A percentile compares a stretch with the other conserved stretches of the same genome.
Conservation (phyloP, 257 asterid genomes). For the Salvia miltiorrhiza region DNA sequence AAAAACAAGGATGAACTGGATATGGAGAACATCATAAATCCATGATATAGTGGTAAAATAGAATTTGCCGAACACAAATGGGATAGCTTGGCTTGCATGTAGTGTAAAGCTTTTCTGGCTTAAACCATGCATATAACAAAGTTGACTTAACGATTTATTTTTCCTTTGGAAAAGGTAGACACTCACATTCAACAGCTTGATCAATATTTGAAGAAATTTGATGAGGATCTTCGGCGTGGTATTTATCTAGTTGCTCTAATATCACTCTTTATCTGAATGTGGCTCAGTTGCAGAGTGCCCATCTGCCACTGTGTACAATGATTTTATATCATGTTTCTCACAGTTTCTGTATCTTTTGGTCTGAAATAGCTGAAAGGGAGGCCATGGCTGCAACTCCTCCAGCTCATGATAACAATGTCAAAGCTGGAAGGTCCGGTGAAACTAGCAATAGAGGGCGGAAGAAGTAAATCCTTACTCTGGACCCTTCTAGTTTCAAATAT, state of each 20-base stretch:
- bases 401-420: slow-evolving; percentile 48
- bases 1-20: neutral
- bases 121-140: neutral
- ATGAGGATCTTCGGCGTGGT: slow-evolving; percentile 89
- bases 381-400: slow-evolving; percentile 47
- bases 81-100: neutral
- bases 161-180: slow-evolving; percentile 57
- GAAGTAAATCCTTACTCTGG: slow-evolving; percentile 49
- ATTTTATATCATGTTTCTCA: neutral
- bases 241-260: slow-evolving; percentile 21
- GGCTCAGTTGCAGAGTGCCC: neutral
- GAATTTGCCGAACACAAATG: neutral
- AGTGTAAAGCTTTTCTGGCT: neutral
- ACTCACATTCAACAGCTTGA: slow-evolving; percentile 94
- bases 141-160: slow-evolving; percentile 2
- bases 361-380: slow-evolving; percentile 66
- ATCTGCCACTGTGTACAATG: slow-evolving; percentile 2
- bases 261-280: neutral
- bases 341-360: slow-evolving; percentile 15
- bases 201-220: slow-evolving; percentile 78
- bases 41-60: neutral
- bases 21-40: neutral
- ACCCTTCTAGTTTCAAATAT: slow-evolving; percentile 2
- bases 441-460: slow-evolving; percentile 91
- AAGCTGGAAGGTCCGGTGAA: slow-evolving; percentile 78